Percentiles rank a stretch among this genome's conserved stretches.
Evolutionary conservation across 177 flowering plant genomes (phyloP).

Genomic region (Telopea speciosissima): DNA sequence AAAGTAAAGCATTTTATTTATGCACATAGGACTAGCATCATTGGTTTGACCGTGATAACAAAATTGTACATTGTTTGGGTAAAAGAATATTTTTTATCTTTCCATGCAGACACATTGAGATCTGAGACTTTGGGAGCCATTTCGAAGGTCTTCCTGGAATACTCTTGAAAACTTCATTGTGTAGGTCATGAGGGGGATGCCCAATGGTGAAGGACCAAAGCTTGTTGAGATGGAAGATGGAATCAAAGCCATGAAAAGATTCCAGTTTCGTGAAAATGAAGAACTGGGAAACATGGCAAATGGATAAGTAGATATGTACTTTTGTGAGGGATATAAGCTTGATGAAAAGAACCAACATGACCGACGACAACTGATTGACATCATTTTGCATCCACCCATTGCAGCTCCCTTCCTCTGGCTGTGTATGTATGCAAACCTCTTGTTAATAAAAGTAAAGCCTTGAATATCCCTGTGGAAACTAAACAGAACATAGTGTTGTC

Average conservation of each 20-base stretch:
- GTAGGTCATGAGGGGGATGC: constrained; percentile 93
- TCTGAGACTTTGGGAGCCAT: neutral
- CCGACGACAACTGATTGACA: neutral
- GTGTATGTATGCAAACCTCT: neutral
- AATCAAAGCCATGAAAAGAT: constrained; percentile 62
- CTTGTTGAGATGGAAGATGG: constrained; percentile 90
- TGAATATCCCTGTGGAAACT: neutral
- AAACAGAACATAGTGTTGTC: neutral
- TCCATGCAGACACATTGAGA: too few species aligned
- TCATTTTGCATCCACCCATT: neutral
- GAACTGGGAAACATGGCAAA: constrained; percentile 90
- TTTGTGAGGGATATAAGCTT: constrained; percentile 43
- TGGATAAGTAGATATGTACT: constrained; percentile 77
- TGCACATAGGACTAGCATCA: neutral
- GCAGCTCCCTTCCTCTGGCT: neutral
- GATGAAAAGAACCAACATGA: neutral
- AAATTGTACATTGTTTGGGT: too few species aligned
- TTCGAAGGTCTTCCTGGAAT: neutral
- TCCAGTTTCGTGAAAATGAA: constrained; percentile 22
- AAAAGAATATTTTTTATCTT: too few species aligned
- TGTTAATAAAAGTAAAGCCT: neutral
- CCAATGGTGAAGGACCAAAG: constrained; percentile 83
- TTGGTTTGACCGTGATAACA: too few species aligned
- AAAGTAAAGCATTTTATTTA: neutral
- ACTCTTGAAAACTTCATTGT: neutral